Evolutionary conservation across 768 basidiomycete species (phyloP).

Genomic region (Leucocoprinus leucothites): DNA sequence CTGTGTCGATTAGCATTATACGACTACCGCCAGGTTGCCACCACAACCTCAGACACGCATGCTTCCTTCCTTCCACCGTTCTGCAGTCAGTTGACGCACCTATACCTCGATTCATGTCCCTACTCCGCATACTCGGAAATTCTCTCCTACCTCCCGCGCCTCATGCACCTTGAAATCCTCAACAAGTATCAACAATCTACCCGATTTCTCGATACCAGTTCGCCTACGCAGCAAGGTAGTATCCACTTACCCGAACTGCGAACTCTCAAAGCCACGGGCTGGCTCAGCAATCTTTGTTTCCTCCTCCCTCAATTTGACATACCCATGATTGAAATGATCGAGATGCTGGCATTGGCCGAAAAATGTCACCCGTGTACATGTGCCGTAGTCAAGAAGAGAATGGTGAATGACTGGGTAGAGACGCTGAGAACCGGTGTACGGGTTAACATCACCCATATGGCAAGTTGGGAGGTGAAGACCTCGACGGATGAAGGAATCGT

Average conservation of each 20-base stretch:
- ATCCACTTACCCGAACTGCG: constrained; percentile 1
- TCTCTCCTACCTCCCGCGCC: constrained; percentile 4
- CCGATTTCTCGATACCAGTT: background rate
- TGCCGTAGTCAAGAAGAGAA: background rate
- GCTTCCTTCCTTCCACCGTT: background rate
- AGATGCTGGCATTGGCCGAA: constrained; percentile 4
- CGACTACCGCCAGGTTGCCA: constrained; percentile 5
- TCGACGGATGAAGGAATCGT: constrained; percentile 2
- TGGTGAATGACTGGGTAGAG: constrained; percentile 4
- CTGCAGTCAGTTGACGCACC: background rate
- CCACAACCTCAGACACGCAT: background rate
- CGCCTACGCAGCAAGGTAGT: background rate
- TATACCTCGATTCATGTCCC: constrained; percentile 11
- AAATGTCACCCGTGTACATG: constrained; percentile 10
- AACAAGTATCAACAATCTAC: constrained; percentile 7
- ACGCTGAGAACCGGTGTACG: background rate
- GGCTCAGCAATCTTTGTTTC: constrained; percentile 6
- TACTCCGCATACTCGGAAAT: constrained; percentile 6
- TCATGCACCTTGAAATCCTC: constrained; percentile 7
- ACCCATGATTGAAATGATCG: background rate
- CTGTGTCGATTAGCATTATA: constrained; percentile 2
- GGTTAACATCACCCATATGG: background rate
- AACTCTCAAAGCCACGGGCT: constrained; percentile 5
- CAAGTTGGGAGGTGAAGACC: background rate
- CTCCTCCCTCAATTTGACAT: background rate